Evolutionary conservation across 306 rosid genomes (phyloP).

Genomic region (Vigna radiata): DNA sequence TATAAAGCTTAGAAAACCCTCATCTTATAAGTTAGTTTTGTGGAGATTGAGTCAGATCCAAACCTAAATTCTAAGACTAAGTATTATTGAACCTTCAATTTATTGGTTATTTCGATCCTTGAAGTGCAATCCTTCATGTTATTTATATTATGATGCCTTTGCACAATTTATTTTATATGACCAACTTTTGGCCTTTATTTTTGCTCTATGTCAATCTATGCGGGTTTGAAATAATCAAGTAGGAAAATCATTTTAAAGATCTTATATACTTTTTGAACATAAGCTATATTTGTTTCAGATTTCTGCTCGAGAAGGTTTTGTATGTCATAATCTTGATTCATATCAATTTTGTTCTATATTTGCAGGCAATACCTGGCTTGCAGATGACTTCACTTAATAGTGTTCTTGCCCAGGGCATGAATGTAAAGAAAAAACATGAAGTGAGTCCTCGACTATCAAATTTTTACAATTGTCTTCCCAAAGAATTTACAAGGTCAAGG

Average conservation of each 20-base stretch:
- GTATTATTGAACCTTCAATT: constrained; percentile 33
- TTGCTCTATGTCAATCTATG: too few species aligned
- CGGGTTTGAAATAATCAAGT: background rate
- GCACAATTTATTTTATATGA: too few species aligned
- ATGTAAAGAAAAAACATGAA: constrained; percentile 83
- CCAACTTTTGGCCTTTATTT: too few species aligned
- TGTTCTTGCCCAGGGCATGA: constrained; percentile 92
- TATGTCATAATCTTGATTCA: constrained; percentile 4
- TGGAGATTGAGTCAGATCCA: background rate
- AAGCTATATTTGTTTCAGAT: constrained; percentile 26
- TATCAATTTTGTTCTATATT: constrained; percentile 26
- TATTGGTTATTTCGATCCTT: constrained; percentile 29
- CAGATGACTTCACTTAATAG: constrained; percentile 61
- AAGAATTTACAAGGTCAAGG: background rate
- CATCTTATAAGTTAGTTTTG: background rate
- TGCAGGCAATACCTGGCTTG: constrained; percentile 75
- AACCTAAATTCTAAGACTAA: background rate
- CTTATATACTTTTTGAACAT: constrained; percentile 19
- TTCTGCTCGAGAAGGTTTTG: constrained; percentile 41
- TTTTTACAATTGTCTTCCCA: constrained; percentile 20
- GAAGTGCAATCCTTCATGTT: background rate
- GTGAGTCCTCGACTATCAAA: constrained; percentile 53
- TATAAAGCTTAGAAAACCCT: background rate
- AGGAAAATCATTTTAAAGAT: constrained; percentile 22
- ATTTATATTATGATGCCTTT: too few species aligned